Conservation (phyloP, 345 rosid species). For the Pugionium cornutum region DNA sequence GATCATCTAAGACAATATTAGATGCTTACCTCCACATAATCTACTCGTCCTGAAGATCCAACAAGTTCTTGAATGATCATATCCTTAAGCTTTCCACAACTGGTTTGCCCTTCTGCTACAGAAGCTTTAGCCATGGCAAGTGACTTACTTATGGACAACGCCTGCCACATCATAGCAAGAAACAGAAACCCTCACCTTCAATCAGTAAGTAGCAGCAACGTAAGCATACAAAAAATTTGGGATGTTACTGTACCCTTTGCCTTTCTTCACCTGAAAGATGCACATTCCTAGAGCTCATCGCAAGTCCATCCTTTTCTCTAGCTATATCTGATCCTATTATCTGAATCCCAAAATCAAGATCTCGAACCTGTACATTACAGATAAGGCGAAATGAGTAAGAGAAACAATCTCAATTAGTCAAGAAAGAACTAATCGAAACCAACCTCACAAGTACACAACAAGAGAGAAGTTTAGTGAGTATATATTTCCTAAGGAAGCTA, state of each 20-base stretch:
- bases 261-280: slow-evolving; percentile 67
- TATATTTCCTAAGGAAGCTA: no score
- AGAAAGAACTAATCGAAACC: not conserved
- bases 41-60: slow-evolving; percentile 71
- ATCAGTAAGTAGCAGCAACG: not conserved
- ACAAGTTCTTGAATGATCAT: slow-evolving; percentile 48
- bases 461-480: no score
- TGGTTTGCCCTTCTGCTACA: slow-evolving; percentile 48
- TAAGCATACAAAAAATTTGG: not conserved
- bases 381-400: not conserved
- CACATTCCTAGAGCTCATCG: slow-evolving; percentile 88
- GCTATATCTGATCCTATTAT: slow-evolving; percentile 69
- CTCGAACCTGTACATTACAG: slow-evolving; percentile 57
- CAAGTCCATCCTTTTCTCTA: slow-evolving; percentile 81
- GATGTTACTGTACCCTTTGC: slow-evolving; percentile 48
- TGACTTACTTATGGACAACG: slow-evolving; percentile 76
- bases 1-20: not conserved
- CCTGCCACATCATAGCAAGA: slow-evolving; percentile 46
- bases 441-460: not conserved
- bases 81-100: slow-evolving; percentile 51
- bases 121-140: slow-evolving; percentile 55
- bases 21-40: slow-evolving; percentile 74
- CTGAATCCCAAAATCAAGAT: slow-evolving; percentile 74
- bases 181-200: not conserved
- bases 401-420: not conserved